Base-by-base conservation (phyloP, 495 filamentous ascomycete genomes). In the Viridothelium virens region DNA sequence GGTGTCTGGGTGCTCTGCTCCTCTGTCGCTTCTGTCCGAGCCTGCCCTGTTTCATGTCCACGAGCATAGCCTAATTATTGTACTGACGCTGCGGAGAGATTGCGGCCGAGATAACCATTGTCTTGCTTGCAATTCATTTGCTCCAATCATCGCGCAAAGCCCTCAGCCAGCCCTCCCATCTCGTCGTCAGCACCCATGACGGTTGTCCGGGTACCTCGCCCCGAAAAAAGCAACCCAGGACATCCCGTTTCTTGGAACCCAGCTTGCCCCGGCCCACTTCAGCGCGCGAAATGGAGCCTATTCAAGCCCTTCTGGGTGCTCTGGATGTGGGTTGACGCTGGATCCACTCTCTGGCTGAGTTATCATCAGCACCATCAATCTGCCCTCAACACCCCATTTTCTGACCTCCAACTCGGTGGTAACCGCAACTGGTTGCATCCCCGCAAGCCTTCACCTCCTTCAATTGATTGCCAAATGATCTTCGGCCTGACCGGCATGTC, bases 71-170 rank as follows among this genome's bases (percentile, higher is more conserved):
- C 25, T 25, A 25, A 25, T 25, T 25, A 25, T 25, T 25, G 25
- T 36, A 59, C 48, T 34, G 53, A 59, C 53, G 14, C 6, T 59
- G 53, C 18, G 53, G 53, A 59, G 53, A 59, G 53, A 36, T 59
- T 59, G 53, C 53, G 18, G 53, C 53, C 53, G 53, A 59, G 31
- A 59, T 59, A 31, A 31, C 53, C 53, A 36, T 59, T 18, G 36
- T 59, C 53, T 59, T 34, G 31, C 25, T 31, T 59, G 53, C 2
- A 3, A 18, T 1, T 18, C 5, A 10, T 9, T 31, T 36, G 25
- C 25, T 4, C 53, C 53, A 59, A 59, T 59, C 53, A 59, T 7
- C 11, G 11, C 48, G 48, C 48, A 9, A 5, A 7, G 41, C 6
- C 7, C 41, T 14, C 14, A 7, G 41, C 41, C 41, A 44, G 41